phyloP scores from a whole-genome alignment of 2,329 filamentous ascomycete genomes.

The Pseudogymnoascus sp. region DNA sequence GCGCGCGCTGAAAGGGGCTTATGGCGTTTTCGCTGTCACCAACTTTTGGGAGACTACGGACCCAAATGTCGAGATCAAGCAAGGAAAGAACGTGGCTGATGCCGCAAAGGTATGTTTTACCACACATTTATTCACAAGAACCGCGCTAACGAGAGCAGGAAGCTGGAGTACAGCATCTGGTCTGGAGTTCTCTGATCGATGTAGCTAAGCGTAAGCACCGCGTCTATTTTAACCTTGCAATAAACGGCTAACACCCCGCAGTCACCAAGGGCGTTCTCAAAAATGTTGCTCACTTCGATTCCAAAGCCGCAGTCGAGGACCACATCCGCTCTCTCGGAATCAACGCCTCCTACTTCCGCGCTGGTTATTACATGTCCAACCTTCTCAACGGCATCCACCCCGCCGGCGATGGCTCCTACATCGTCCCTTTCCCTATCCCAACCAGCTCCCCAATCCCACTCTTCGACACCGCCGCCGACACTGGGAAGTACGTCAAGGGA shows the following conservation, averaged over 20 bases:
- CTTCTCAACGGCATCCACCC: conserved; percentile 24
- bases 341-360: conserved; percentile 40
- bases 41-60: conserved; percentile 30
- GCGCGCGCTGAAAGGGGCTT: conserved; percentile 24
- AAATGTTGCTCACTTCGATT: conserved; percentile 33
- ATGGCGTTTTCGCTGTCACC: conserved; percentile 27
- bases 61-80: conserved; percentile 35
- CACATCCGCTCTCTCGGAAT: conserved; percentile 32
- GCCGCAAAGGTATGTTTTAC: conserved; percentile 33
- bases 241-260: conserved; percentile 17
- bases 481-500: conserved; percentile 29
- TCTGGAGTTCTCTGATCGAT: conserved; percentile 39
- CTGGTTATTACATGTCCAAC: conserved; percentile 46
- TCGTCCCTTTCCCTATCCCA: conserved; percentile 21
- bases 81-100: conserved; percentile 41
- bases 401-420: conserved; percentile 26
- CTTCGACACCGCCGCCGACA: conserved; percentile 28
- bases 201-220: conserved; percentile 31
- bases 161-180: conserved; percentile 37
- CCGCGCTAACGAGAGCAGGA: conserved; percentile 22
- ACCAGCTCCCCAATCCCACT: conserved; percentile 28
- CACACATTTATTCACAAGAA: neutral
- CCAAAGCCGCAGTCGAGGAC: conserved; percentile 33
- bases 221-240: neutral
- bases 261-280: conserved; percentile 34